phyloP scores from a whole-genome alignment of 257 asterid genomes.

The Ligustrum vulgare region DNA sequence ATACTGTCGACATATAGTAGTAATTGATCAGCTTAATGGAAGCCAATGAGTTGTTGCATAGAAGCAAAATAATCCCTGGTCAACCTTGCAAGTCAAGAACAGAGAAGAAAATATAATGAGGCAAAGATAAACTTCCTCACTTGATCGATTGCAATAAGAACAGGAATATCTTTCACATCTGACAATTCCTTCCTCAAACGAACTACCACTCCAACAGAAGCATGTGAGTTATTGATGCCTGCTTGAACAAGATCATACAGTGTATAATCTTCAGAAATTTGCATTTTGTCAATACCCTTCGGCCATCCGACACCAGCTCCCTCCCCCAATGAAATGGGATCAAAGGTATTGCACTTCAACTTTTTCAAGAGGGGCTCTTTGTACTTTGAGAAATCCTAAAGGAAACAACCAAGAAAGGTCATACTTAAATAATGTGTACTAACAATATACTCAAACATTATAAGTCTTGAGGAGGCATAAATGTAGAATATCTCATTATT shows the following conservation, averaged over 20 bases:
- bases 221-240: slow-evolving; percentile 68
- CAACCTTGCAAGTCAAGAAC: not conserved
- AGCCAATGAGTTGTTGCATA: slow-evolving; percentile 4
- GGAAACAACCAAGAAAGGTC: slow-evolving; percentile 23
- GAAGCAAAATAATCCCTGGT: slow-evolving; percentile 20
- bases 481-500: not conserved
- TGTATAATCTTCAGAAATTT: slow-evolving; percentile 65
- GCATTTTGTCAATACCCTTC: slow-evolving; percentile 62
- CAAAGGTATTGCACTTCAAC: slow-evolving; percentile 60
- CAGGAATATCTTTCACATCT: slow-evolving; percentile 77
- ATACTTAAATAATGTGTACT: slow-evolving; percentile 14
- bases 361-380: slow-evolving; percentile 60
- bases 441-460: slow-evolving; percentile 13
- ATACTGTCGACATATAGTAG: slow-evolving; percentile 58
- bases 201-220: slow-evolving; percentile 87
- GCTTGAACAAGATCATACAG: slow-evolving; percentile 72
- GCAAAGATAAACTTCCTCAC: slow-evolving; percentile 44
- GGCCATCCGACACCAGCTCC: slow-evolving; percentile 91
- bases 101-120: slow-evolving; percentile 13
- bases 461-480: slow-evolving; percentile 5
- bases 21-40: slow-evolving; percentile 23
- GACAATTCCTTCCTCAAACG: slow-evolving; percentile 91
- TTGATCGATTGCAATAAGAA: slow-evolving; percentile 91
- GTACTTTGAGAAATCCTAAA: slow-evolving; percentile 81
- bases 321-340: slow-evolving; percentile 86